A percentile compares a stretch with the other conserved stretches of the same genome.
Conservation (phyloP, 2,329 filamentous ascomycete species). For the Fusarium palustre region DNA sequence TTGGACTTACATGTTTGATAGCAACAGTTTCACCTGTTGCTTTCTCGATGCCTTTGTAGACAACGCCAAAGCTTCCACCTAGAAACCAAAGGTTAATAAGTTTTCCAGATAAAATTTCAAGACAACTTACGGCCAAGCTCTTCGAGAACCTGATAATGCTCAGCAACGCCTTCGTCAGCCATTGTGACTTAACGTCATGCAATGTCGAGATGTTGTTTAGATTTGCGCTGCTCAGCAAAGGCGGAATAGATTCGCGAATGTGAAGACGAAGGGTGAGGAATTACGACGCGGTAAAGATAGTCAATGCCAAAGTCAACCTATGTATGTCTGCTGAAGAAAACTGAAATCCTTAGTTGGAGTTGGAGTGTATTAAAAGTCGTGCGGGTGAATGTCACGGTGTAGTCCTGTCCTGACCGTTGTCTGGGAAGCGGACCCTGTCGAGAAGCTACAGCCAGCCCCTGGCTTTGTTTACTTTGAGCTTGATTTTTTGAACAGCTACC, state of each 20-base stretch:
- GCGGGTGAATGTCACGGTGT: constrained; percentile 31
- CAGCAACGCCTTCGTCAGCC: constrained; percentile 76
- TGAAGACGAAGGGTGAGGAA: constrained; percentile 14
- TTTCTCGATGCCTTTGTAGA: constrained; percentile 96
- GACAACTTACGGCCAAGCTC: constrained; percentile 86
- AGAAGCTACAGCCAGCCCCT: constrained; percentile 42
- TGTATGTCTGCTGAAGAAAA: constrained; percentile 11
- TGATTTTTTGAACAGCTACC: constrained; percentile 49
- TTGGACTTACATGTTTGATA: constrained; percentile 85
- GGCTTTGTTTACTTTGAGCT: constrained; percentile 57
- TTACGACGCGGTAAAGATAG: neutral
- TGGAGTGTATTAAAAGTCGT: constrained; percentile 41
- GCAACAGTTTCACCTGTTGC: constrained; percentile 92
- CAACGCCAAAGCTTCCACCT: constrained; percentile 96
- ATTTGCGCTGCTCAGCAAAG: constrained; percentile 19
- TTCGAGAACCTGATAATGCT: constrained; percentile 93
- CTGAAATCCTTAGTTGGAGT: constrained; percentile 27
- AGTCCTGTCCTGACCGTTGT: constrained; percentile 46
- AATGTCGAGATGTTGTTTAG: constrained; percentile 30
- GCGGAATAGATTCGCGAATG: constrained; percentile 4
- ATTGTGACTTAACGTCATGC: constrained; percentile 55
- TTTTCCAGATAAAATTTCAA: neutral
- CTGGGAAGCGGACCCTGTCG: constrained; percentile 51
- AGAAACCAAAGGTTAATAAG: constrained; percentile 29
- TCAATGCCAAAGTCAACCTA: neutral